Evolutionary conservation across 345 rosid species (phyloP).

Genomic region (Hibiscus mutabilis): DNA sequence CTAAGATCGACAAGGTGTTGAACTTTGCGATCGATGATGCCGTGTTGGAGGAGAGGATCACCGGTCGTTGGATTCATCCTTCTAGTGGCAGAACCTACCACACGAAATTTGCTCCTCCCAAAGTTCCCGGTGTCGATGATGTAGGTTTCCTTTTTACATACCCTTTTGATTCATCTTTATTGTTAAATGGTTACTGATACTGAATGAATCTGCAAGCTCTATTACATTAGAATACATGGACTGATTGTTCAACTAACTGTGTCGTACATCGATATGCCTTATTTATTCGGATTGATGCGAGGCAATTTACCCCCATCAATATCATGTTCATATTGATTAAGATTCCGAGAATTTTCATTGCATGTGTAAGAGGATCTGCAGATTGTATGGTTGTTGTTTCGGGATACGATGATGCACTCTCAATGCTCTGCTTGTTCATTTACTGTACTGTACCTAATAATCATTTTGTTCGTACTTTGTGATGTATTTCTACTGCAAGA

Average conservation of each 20-base stretch:
- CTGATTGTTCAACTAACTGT: not conserved
- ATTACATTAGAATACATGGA: not conserved
- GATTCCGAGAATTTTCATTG: not conserved
- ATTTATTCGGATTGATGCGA: not conserved
- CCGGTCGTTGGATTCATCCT: slow-evolving; percentile 91
- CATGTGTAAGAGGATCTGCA: not conserved
- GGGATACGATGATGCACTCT: not conserved
- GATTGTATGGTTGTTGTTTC: not conserved
- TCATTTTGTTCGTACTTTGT: not conserved
- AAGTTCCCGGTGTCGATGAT: slow-evolving; percentile 65
- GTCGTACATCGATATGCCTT: not conserved
- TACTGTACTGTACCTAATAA: not conserved
- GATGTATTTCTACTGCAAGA: not conserved
- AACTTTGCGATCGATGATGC: slow-evolving; percentile 82
- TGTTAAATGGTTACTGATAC: not conserved
- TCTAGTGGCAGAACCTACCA: slow-evolving; percentile 89
- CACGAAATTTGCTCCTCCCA: slow-evolving; percentile 73
- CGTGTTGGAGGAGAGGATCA: slow-evolving; percentile 88
- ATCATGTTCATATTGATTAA: not conserved
- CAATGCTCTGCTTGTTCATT: not conserved
- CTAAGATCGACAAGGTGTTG: slow-evolving; percentile 66
- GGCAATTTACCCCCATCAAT: not conserved
- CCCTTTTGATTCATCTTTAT: not conserved
- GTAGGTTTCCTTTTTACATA: slow-evolving; percentile 30
- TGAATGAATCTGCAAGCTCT: not conserved